Evolutionary conservation across 352 stramenopile species (phyloP), one percentile per base, ranked within the genome.

Genomic region (Phytophthora tentaculata): DNA sequence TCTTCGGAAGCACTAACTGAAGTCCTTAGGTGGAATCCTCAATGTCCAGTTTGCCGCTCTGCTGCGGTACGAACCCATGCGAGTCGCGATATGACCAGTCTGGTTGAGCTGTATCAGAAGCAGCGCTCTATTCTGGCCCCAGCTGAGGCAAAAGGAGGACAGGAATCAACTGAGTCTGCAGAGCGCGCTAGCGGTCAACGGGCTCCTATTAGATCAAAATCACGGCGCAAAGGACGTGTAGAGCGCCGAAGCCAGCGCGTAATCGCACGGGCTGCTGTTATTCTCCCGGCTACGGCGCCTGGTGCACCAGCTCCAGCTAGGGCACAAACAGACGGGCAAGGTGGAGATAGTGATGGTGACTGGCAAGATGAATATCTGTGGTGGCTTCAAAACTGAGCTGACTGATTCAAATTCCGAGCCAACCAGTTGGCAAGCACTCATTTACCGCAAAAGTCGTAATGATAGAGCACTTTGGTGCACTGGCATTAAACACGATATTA

Each of bases 101-200:
- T 67, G 43, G 64, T 67, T 14, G 56, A 67, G 13, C 29, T 71
- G 4, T 52, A 71, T 35, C 50, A 35, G 3, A 19, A 35, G 13
- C 56, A 62, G 13, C 32, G 50, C n/a, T 41, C 39, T 1, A 14
- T 51, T 57, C 50, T 71, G 22, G 64, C 24, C 22, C 20, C 50
- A 29, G 49, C 10, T n/a, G 55, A 29, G 19, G 43, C n/a, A 37
- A 35, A 35, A 41, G 16, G 1, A 13, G 3, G n/a, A n/a, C n/a
- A 29, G 7, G 13, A 44, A 24, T 32, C 26, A 23, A 41, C 39
- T 39, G 22, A 19, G 5, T 23, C 41, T 13, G 22, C 35, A 61
- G 26, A 14, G 24, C 28, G 13, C 28, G 28, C 28, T 32, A 32
- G 28, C 28, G 28, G 28, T 39, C 6, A 10, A 55, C 24, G n/a